Percentiles rank a stretch among this genome's conserved stretches.
These are phyloP conservation scores for Ophiostoma montium DNA, from an alignment of 2,329 filamentous ascomycete genomes.

Conservation along the genomic window DNA sequence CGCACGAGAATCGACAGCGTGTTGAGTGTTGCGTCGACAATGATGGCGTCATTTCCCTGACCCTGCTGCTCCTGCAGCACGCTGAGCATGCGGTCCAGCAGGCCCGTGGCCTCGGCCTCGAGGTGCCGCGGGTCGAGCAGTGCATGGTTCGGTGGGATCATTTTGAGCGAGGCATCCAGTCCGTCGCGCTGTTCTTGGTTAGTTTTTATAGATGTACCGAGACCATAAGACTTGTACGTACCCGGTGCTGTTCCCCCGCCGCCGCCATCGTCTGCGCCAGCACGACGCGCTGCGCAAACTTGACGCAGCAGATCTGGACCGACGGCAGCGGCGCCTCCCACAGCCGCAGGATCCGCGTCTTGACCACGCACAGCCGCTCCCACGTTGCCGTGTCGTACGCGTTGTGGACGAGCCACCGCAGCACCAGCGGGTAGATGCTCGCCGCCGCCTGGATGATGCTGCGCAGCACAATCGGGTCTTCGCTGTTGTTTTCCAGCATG, in stretches of 20 bases:
- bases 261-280: conserved; percentile 75
- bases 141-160: conserved; percentile 72
- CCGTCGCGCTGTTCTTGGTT: conserved; percentile 47
- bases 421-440: conserved; percentile 82
- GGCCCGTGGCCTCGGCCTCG: conserved; percentile 82
- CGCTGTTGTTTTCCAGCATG: conserved; percentile 54
- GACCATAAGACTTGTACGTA: no score
- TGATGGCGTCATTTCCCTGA: conserved; percentile 53
- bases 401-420: conserved; percentile 86
- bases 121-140: conserved; percentile 66
- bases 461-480: conserved; percentile 70
- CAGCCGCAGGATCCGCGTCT: conserved; percentile 71
- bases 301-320: conserved; percentile 87
- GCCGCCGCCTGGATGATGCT: conserved; percentile 78
- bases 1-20: conserved; percentile 72
- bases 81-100: conserved; percentile 75
- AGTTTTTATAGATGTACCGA: background rate
- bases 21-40: conserved; percentile 32
- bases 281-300: conserved; percentile 89
- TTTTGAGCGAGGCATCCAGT: conserved; percentile 71
- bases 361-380: conserved; percentile 80
- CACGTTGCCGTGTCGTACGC: conserved; percentile 68
- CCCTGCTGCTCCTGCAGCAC: conserved; percentile 86
- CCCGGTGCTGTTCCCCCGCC: conserved; percentile 64
- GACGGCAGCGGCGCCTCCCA: conserved; percentile 71